These are phyloP conservation scores for Leccinum subgranulosum DNA, from an alignment of 768 basidiomycete genomes.

Conservation along the genomic window DNA sequence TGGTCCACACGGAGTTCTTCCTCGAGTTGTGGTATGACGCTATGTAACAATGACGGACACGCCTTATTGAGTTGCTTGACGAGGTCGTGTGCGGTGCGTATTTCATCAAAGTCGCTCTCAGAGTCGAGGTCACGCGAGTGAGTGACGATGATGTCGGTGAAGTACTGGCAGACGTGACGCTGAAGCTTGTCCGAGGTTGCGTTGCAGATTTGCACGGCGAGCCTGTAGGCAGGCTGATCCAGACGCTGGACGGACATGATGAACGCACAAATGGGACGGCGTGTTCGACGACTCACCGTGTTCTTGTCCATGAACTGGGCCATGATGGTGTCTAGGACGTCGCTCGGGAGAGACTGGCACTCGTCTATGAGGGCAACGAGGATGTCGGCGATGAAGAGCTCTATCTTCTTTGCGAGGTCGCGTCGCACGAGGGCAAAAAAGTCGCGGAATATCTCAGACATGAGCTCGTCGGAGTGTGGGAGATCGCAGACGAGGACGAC, in stretches of 20 bases:
- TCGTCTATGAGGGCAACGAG: conserved; percentile 90
- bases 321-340: conserved; percentile 79
- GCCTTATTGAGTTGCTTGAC: conserved; percentile 78
- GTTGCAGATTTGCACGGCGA: conserved; percentile 86
- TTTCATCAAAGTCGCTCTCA: conserved; percentile 59
- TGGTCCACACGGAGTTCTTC: conserved; percentile 84
- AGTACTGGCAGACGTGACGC: conserved; percentile 87
- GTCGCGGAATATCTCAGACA: conserved; percentile 78
- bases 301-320: conserved; percentile 83
- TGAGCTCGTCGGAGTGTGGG: conserved; percentile 79
- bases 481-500: conserved; percentile 93
- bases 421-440: conserved; percentile 80
- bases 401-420: conserved; percentile 74
- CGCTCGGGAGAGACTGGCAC: conserved; percentile 66
- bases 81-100: conserved; percentile 77
- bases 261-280: not conserved
- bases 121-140: conserved; percentile 52
- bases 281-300: conserved; percentile 44
- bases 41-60: conserved; percentile 79
- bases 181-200: conserved; percentile 82
- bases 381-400: conserved; percentile 85
- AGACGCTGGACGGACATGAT: conserved; percentile 41
- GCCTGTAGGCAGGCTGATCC: conserved; percentile 74
- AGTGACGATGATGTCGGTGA: conserved; percentile 81
- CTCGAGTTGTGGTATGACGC: conserved; percentile 91